Evolutionary conservation across 108 stramenopile genomes (phyloP), one percentile per base, ranked within the genome.

Genomic region (Fistulifera solaris): DNA sequence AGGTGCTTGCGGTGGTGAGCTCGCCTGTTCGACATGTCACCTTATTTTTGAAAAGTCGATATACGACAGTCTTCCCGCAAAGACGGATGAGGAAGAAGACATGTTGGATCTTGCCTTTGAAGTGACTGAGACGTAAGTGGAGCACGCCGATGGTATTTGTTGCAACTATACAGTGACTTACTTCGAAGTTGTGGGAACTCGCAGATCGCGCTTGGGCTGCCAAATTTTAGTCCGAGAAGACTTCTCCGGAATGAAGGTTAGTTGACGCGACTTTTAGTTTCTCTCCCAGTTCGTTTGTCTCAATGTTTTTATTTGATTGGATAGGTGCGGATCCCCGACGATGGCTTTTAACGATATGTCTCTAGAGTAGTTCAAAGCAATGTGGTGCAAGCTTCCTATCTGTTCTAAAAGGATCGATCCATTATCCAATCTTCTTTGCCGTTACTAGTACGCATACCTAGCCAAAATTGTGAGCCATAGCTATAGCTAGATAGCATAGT

Each of bases 81-180:
- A 85, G 64, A 62, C 80, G 23, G 89, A 92, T 46, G 98, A 97
- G 55, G 98, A 99, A 68, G 96, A 96, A 15, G 98, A 99, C 67
- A 99, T 99, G 98, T 70, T 99, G 46, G 98, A 99, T 73, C 73
- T 99, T 45, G 98, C 98, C 1, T 94, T 92, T 65, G 96, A 94
- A 58, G 76, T 99, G 10, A 95, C 94, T 0, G 95, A 96, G 48
- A 99, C 98, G 78, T 84, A 50, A 80, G 88, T 89, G 18, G 53
- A 24, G 24, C 21, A 17, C n/a, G n/a, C 45, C 38, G 13, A n/a
- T 43, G 26, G n/a, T 5, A 13, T 44, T 17, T 2, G 56, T 25
- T 48, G 0, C 40, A n/a, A 54, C 38, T 41, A 13, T 21, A 47
- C 39, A 18, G 26, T 25, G 27, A 43, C 24, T 39, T 57, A 43